A percentile compares a stretch with the other conserved stretches of the same genome.
These are phyloP conservation scores for Salix udensis DNA, from an alignment of 345 rosid species.

Conservation along the genomic window DNA sequence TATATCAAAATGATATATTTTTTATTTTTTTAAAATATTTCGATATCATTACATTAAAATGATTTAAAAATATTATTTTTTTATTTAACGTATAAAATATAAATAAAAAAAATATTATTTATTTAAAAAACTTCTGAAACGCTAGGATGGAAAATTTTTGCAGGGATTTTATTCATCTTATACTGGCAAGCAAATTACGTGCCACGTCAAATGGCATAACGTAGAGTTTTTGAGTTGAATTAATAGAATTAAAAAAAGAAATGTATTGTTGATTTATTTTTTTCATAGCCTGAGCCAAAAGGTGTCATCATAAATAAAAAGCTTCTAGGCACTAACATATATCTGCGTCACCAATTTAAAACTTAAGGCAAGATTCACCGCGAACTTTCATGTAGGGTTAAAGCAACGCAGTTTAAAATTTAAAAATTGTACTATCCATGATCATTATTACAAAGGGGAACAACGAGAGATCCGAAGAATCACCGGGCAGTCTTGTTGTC, in stretches of 20 bases:
- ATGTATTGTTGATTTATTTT: background rate
- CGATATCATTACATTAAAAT: too few relatives aligned
- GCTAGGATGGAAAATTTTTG: too few relatives aligned
- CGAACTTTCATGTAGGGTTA: background rate
- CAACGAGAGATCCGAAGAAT: background rate
- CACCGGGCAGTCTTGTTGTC: background rate
- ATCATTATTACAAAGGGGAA: background rate
- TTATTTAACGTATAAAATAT: too few relatives aligned
- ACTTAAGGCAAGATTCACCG: background rate
- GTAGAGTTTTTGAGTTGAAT: too few relatives aligned
- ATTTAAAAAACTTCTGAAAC: too few relatives aligned
- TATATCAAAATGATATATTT: too few relatives aligned
- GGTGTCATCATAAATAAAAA: background rate
- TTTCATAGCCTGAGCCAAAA: background rate
- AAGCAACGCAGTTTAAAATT: background rate
- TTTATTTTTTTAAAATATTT: too few relatives aligned
- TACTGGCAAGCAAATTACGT: too few relatives aligned
- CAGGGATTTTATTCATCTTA: too few relatives aligned
- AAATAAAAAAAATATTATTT: too few relatives aligned
- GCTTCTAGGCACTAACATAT: background rate
- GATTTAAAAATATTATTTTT: too few relatives aligned
- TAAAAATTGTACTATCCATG: background rate
- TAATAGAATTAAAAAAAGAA: background rate
- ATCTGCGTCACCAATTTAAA: background rate
- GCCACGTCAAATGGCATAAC: too few relatives aligned